Percentiles rank a stretch among this genome's conserved stretches.
Evolutionary conservation across 129 eudicot genomes (phyloP).

Genomic region (Flaveria brownii): DNA sequence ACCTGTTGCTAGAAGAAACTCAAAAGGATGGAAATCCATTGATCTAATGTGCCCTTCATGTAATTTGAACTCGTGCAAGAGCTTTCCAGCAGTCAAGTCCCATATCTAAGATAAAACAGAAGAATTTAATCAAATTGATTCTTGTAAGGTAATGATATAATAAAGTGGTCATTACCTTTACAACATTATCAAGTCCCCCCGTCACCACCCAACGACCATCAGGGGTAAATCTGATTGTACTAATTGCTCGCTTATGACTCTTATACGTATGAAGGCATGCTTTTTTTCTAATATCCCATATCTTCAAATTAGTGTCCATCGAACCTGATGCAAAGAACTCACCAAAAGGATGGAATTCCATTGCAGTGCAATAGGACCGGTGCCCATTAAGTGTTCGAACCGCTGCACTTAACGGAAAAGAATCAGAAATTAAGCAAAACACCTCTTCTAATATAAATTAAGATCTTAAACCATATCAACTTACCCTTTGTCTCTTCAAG

Average conservation of each 20-base stretch:
- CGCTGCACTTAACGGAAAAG: slow-evolving; percentile 61
- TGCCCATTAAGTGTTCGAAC: slow-evolving; percentile 83
- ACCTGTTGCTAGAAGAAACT: slow-evolving; percentile 96
- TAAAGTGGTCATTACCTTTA: slow-evolving; percentile 58
- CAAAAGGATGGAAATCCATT: slow-evolving; percentile 86
- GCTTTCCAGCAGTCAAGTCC: slow-evolving; percentile 97
- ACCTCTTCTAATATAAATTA: slow-evolving; percentile 12
- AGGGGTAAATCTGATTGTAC: slow-evolving; percentile 77
- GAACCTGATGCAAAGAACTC: slow-evolving; percentile 97
- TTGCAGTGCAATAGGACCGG: slow-evolving; percentile 75
- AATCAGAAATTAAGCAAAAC: slow-evolving; percentile 17
- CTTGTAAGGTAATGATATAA: background rate
- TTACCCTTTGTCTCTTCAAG: slow-evolving; percentile 82
- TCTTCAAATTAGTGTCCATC: slow-evolving; percentile 78
- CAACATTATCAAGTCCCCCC: slow-evolving; percentile 88
- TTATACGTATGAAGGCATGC: slow-evolving; percentile 92
- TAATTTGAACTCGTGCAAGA: slow-evolving; percentile 79
- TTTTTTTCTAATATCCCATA: slow-evolving; percentile 95
- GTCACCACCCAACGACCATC: slow-evolving; percentile 99
- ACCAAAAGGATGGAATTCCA: slow-evolving; percentile 94
- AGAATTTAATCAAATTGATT: background rate
- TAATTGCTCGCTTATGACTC: slow-evolving; percentile 83
- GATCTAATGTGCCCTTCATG: slow-evolving; percentile 90
- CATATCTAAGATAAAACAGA: slow-evolving; percentile 54
- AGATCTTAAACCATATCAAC: slow-evolving; percentile 26